Base-by-base conservation (phyloP, 805 yeast genomes). In the Kluyveromyces starmeri region DNA sequence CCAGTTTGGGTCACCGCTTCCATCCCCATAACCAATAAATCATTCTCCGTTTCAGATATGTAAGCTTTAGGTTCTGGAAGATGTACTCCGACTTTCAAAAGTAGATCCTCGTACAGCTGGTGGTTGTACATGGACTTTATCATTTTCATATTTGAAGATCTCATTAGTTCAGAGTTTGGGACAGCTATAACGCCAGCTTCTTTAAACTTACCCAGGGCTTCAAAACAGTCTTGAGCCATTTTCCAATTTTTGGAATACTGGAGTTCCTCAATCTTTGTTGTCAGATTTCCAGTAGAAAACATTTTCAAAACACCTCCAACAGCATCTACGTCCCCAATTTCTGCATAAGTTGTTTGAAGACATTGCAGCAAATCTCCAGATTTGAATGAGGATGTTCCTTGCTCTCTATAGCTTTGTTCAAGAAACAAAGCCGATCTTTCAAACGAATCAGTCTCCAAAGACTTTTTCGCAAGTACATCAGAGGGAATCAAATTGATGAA, bases 171-270 rank as follows among this genome's bases (percentile, higher is more conserved):
- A 10, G 53, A 35, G 29, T 55, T 42, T 17, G 44, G 11, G 9
- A 38, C 37, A 3, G 51, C 45, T n/a, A n/a, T n/a, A 17, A 48
- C 51, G 3, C 59, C 46, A 52, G 69, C 35, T 28, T 59, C 50
- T 14, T 56, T 40, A 25, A 50, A 45, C 10, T 63, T 65, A 2
- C 83, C 74, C 28, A 81, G 57, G 0, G 79, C 83, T 29, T 77
- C 78, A 45, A 84, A 78, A 23, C 95, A 84, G 41, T 83, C 86
- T 42, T 84, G 82, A 0, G 96, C 94, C 47, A 84, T 70, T 26
- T 75, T 68, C 95, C 96, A 86, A 47, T 80, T 80, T 26, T 83
- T 85, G 32, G 83, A 78, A 45, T 83, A 86, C 45, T 85, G 92
- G 35, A 89, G 75, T 38, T 84, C 84, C 5, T 77, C 65, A 17